Evolutionary conservation across 2,329 filamentous ascomycete species (phyloP), one percentile per base, ranked within the genome.

Genomic region (Nigrospora sphaerica): DNA sequence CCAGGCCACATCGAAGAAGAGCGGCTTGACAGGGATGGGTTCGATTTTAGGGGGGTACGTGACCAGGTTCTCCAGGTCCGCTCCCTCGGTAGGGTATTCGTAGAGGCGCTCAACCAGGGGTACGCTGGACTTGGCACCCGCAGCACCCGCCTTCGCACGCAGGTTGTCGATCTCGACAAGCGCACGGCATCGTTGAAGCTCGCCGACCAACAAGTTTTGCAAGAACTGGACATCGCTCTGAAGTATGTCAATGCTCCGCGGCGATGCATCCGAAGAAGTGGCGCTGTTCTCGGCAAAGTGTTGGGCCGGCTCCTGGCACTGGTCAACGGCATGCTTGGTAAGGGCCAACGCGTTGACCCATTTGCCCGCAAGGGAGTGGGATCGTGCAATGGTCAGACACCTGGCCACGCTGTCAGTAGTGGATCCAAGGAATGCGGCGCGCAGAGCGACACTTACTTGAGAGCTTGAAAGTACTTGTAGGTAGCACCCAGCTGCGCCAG

Each of bases 1-100:
- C 87, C 89, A 98, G 11, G 93, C 93, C 9, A 95, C 85, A 61
- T 98, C 93, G 49, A 97, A 80, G 74, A 97, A 97, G 32, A 97
- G 75, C 28, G 93, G 93, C 72, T 98, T 98, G 44, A 95, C 85
- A 0, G 93, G 90, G 35, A 97, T 81, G 2, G 86, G 77, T 51
- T 88, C 81, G 54, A 96, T 71, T 61, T 83, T 86, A 1, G 92
- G 91, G 12, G 93, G 93, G 64, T 91, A 96, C 5, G 83, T 79
- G 40, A 97, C 91, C 23, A 98, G 71, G 54, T 92, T 92, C 37
- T 74, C 74, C 23, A 96, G 73, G 62, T 95, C 83, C 11, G 89
- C 78, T 32, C 78, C 81, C 23, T 78, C 78, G 4, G 74, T 68
- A 1, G 88, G 86, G 62, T 91, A 97, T 52, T 86, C 81, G 55